Percentiles rank a stretch among this genome's conserved stretches.
Conservation (phyloP, 164 flowering plant genomes). For the Amborella trichopoda region DNA sequence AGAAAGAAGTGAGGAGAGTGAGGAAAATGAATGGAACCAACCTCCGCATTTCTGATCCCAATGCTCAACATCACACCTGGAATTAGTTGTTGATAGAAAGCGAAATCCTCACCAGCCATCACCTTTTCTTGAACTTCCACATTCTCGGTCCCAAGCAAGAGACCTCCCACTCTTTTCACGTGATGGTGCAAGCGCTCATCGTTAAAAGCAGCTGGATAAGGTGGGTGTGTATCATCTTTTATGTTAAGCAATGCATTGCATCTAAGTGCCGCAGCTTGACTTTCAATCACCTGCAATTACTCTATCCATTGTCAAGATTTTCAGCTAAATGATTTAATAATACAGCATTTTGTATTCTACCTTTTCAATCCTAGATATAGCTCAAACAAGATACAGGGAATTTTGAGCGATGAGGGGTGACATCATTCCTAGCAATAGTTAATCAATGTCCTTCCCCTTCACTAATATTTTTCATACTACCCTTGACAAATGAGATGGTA, state of each 20-base stretch:
- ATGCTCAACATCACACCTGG: conserved; percentile 58
- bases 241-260: conserved; percentile 39
- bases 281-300: conserved; percentile 54
- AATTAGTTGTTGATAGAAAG: conserved; percentile 60
- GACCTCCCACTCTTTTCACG: conserved; percentile 35
- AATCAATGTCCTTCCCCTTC: no score
- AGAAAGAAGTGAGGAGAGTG: conserved; percentile 75
- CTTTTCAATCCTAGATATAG: no score
- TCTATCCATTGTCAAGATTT: no score
- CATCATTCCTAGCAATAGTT: no score
- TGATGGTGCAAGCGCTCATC: conserved; percentile 40
- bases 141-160: conserved; percentile 49
- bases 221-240: conserved; percentile 31
- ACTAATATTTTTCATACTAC: no score
- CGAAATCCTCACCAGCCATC: conserved; percentile 92
- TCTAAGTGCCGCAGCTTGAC: conserved; percentile 56
- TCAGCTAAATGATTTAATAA: no score
- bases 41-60: conserved; percentile 60
- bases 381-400: no score
- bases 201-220: conserved; percentile 52
- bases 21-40: conserved; percentile 53
- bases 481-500: no score
- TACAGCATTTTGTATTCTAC: no score
- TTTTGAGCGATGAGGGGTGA: no score
- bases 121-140: conserved; percentile 25